phyloP scores from a whole-genome alignment of 768 basidiomycete species.

The Rhodotorula kratochvilovae region DNA sequence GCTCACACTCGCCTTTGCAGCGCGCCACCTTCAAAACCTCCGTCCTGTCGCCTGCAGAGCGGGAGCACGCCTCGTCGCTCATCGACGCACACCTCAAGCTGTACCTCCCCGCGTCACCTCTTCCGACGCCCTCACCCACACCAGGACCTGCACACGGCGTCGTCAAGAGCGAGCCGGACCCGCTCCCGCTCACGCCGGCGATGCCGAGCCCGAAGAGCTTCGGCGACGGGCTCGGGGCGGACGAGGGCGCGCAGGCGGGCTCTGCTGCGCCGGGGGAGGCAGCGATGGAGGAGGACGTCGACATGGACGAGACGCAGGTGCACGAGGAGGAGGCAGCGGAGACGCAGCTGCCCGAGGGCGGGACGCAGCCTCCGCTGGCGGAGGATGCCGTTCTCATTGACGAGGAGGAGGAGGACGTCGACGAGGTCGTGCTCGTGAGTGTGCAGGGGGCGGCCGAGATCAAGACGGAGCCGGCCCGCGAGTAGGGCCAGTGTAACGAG shows the following conservation, averaged over 20 bases:
- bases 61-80: neutral
- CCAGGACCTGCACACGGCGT: neutral
- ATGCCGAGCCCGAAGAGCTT: slow-evolving; percentile 2
- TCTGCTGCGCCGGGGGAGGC: accelerated
- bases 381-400: neutral
- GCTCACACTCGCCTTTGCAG: neutral
- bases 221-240: neutral
- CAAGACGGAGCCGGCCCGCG: too few relatives aligned
- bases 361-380: neutral
- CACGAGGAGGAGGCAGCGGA: neutral
- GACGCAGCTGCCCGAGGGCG: neutral
- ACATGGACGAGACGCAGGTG: neutral
- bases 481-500: too few relatives aligned
- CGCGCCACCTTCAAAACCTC: neutral
- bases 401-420: neutral
- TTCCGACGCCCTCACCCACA: neutral
- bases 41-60: neutral
- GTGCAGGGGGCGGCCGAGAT: too few relatives aligned
- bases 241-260: neutral
- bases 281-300: neutral
- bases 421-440: slow-evolving; percentile 1
- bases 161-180: neutral
- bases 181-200: neutral
- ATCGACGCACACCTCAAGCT: slow-evolving; percentile 17
- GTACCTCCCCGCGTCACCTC: slow-evolving; percentile 1